Evolutionary conservation across 805 yeast species (phyloP), one percentile per base, ranked within the genome.

Genomic region (Grigorovia humatica): DNA sequence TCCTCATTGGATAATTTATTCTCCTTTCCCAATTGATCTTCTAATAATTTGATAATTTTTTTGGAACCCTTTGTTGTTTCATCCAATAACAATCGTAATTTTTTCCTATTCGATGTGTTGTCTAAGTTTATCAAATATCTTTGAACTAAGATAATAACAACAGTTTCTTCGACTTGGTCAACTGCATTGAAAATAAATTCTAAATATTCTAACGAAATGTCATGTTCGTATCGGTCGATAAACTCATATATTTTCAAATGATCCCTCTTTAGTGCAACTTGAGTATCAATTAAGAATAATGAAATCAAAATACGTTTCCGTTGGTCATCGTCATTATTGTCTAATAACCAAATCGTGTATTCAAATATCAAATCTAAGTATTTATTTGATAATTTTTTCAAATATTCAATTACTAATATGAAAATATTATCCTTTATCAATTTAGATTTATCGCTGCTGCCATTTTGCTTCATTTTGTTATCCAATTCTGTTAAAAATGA

Each of bases 261-360:
- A 55, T 85, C 77, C 49, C 83, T 75, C 13, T 78, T 70, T 53
- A 80, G 82, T 52, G 85, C 76, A 55, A 79, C 80, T 12, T 76
- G 74, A 0, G 85, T 72, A 49, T 83, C 84, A 52, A 78, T 80
- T 74, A 87, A 73, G 57, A 89, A 89, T 0, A 91, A 72, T 19
- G 69, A 66, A 54, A 51, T 64, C 58, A 40, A 77, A 77, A 60
- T 72, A 66, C 9, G 68, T 8, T 50, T 38, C 13, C 17, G 63
- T 52, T 12, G 51, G 2, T 53, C 52, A 23, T 48, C 54, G 5
- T 52, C 62, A 58, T 43, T 84, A 66, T 9, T 83, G 30, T 51
- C 49, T 6, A 66, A 13, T 5, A 67, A 73, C 77, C 82, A 78
- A 20, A 69, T 59, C 0, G 85, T 64, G 62, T 74, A 83, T 53